Evolutionary conservation across 805 yeast species (phyloP).

Genomic region (Sungouiozyma ichnusensis): DNA sequence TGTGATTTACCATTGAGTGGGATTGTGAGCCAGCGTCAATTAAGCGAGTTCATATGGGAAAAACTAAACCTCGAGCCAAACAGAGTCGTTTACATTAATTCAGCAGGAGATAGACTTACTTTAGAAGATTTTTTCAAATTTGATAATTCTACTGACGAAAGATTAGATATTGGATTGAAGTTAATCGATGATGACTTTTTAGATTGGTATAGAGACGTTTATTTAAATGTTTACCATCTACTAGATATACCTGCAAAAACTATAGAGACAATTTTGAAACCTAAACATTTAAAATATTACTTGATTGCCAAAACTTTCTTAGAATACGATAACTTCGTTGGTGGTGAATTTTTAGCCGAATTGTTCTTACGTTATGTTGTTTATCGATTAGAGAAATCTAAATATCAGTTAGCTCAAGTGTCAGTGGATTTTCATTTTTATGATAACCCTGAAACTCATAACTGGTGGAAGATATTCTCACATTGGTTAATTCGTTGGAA

Average conservation of each 20-base stretch:
- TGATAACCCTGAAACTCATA: conserved; percentile 2
- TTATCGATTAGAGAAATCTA: conserved; percentile 28
- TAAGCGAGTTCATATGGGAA: conserved; percentile 31
- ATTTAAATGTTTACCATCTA: conserved; percentile 19
- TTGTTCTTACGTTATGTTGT: conserved; percentile 27
- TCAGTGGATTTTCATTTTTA: conserved; percentile 27
- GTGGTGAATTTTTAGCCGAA: conserved; percentile 32
- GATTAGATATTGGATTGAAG: conserved; percentile 20
- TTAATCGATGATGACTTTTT: conserved; percentile 24
- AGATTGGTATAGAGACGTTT: conserved; percentile 17
- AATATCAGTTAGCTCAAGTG: conserved; percentile 31
- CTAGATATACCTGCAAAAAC: conserved; percentile 9
- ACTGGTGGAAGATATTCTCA: conserved; percentile 29
- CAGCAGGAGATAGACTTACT: conserved; percentile 14
- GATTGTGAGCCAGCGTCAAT: conserved; percentile 21
- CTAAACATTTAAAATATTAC: conserved; percentile 19
- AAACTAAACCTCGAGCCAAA: conserved; percentile 30
- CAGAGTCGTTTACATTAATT: conserved; percentile 24
- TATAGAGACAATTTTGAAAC: conserved; percentile 10
- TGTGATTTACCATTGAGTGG: conserved; percentile 21
- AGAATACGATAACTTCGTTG: conserved; percentile 29
- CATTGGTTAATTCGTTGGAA: conserved; percentile 30
- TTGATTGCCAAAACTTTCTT: conserved; percentile 28
- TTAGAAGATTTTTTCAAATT: conserved; percentile 17
- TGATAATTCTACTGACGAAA: conserved; percentile 8